These are phyloP conservation scores for Pulveroboletus sp. DNA, from an alignment of 768 basidiomycete species.

Conservation along the genomic window DNA sequence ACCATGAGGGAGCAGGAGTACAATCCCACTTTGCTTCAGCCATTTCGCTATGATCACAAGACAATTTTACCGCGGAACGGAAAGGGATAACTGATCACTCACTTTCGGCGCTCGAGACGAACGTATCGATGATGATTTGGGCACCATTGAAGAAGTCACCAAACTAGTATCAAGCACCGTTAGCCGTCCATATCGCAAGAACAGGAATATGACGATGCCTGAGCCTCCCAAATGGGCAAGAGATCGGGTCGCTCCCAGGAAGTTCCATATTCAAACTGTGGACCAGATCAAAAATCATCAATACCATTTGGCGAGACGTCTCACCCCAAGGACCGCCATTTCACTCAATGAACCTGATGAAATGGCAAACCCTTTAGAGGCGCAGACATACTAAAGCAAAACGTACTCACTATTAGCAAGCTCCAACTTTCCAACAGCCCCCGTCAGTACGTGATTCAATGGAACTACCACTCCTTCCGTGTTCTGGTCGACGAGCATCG, in stretches of 20 bases:
- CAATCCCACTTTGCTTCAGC: slow-evolving; percentile 86
- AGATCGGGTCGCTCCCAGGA: slow-evolving; percentile 84
- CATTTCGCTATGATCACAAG: slow-evolving; percentile 66
- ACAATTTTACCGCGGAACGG: background rate
- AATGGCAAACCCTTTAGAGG: background rate
- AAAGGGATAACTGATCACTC: slow-evolving; percentile 20
- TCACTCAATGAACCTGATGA: slow-evolving; percentile 79
- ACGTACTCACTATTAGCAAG: slow-evolving; percentile 75
- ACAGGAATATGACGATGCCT: slow-evolving; percentile 38
- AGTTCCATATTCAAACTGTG: slow-evolving; percentile 82
- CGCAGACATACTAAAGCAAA: background rate
- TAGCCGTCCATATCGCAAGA: background rate
- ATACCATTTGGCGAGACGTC: slow-evolving; percentile 21
- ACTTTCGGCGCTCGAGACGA: slow-evolving; percentile 82
- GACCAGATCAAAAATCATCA: slow-evolving; percentile 36
- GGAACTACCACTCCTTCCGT: slow-evolving; percentile 79
- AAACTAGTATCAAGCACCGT: slow-evolving; percentile 43
- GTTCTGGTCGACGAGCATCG: slow-evolving; percentile 87
- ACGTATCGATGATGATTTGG: slow-evolving; percentile 84
- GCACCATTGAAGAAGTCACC: slow-evolving; percentile 94
- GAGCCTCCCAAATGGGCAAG: slow-evolving; percentile 89
- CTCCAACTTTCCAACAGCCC: slow-evolving; percentile 64
- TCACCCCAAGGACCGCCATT: slow-evolving; percentile 80
- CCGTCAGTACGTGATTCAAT: slow-evolving; percentile 59
- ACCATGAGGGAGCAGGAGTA: slow-evolving; percentile 86